A percentile compares a stretch with the other conserved stretches of the same genome.
phyloP scores from a whole-genome alignment of 164 flowering plant genomes.

The Malania oleifera region DNA sequence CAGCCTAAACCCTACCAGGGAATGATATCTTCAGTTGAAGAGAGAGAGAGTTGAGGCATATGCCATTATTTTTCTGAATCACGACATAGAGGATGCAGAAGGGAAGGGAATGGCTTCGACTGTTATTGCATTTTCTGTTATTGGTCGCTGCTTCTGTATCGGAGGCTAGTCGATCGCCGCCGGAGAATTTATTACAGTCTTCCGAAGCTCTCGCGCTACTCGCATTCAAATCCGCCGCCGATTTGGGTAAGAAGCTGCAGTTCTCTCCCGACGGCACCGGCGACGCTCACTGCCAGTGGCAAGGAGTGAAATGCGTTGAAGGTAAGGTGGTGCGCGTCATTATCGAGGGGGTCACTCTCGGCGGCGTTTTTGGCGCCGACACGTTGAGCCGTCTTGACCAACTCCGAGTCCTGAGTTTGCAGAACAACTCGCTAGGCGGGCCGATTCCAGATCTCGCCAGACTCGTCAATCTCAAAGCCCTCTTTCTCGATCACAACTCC shows the following conservation, averaged over 20 bases:
- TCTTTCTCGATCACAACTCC: constrained; percentile 63
- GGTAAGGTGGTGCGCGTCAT: constrained; percentile 47
- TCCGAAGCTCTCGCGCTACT: constrained; percentile 58
- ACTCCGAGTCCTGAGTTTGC: constrained; percentile 73
- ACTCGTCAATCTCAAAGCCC: constrained; percentile 58
- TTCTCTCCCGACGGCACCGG: constrained; percentile 25
- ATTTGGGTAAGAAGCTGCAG: constrained; percentile 32
- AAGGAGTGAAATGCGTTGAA: constrained; percentile 51
- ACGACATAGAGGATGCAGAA: background rate
- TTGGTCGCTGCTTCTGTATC: constrained; percentile 3
- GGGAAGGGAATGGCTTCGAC: background rate
- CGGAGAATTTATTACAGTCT: constrained; percentile 3
- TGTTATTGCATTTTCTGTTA: background rate
- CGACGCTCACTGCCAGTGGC: constrained; percentile 53
- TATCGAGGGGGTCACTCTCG: constrained; percentile 36
- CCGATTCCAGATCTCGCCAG: constrained; percentile 73
- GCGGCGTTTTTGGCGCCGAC: constrained; percentile 47
- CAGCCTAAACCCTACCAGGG: too few relatives aligned
- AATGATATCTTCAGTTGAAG: too few relatives aligned
- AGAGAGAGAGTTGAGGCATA: too few relatives aligned
- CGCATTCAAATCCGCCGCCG: constrained; percentile 62
- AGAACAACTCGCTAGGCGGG: constrained; percentile 72
- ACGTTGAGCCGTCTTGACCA: constrained; percentile 58
- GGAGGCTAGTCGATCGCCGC: background rate
- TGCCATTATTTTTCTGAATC: background rate